Conservation (phyloP, 306 rosid genomes). For the Parietaria judaica region DNA sequence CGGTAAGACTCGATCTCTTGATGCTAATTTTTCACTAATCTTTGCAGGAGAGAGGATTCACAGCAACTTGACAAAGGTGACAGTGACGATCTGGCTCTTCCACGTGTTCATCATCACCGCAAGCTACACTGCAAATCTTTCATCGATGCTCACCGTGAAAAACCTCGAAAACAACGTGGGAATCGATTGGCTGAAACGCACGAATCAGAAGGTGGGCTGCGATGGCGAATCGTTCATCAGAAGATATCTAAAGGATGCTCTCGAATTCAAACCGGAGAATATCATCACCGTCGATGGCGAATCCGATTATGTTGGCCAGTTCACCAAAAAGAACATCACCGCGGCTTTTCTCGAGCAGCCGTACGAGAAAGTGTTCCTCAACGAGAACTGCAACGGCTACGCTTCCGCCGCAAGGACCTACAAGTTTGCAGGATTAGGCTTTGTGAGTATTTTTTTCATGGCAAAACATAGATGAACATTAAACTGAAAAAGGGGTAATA, state of each 20-base stretch:
- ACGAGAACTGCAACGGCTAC: slow-evolving; percentile 36
- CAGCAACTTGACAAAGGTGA: slow-evolving; percentile 40
- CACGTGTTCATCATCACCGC: slow-evolving; percentile 46
- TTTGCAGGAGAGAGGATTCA: slow-evolving; percentile 38
- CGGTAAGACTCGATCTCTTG: too few species aligned
- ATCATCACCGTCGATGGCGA: slow-evolving; percentile 18
- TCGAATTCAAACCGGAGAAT: slow-evolving; percentile 23
- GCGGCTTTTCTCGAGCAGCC: slow-evolving; percentile 78
- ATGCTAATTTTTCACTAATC: neutral
- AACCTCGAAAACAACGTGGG: slow-evolving; percentile 21
- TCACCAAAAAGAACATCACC: slow-evolving; percentile 24
- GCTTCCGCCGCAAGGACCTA: slow-evolving; percentile 23
- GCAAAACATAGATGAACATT: too few species aligned
- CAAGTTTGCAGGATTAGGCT: slow-evolving; percentile 68
- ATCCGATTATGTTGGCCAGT: slow-evolving; percentile 13
- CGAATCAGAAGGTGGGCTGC: slow-evolving; percentile 37
- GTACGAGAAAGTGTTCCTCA: slow-evolving; percentile 40
- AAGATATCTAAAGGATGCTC: slow-evolving; percentile 32
- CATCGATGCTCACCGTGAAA: slow-evolving; percentile 47
- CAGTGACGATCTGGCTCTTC: slow-evolving; percentile 39
- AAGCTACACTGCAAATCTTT: slow-evolving; percentile 69
- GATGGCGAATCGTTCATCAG: slow-evolving; percentile 38
- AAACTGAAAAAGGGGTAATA: too few species aligned
- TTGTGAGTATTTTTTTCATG: slow-evolving; percentile 36
- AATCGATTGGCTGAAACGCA: slow-evolving; percentile 39